phyloP scores from a whole-genome alignment of 2,329 filamentous ascomycete species.

The Blumeriella jaapii region DNA sequence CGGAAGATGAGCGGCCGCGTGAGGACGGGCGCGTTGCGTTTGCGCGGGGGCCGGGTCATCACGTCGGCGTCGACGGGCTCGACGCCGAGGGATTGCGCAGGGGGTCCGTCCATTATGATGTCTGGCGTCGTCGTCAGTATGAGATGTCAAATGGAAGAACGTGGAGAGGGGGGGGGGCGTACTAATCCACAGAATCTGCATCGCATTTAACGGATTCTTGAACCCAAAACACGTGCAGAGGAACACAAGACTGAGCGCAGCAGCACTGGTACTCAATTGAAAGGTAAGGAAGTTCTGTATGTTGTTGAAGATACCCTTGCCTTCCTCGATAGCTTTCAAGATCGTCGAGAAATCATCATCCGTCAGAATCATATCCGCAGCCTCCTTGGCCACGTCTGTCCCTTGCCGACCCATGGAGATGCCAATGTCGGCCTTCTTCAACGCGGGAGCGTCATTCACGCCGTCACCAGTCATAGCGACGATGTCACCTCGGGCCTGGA shows the following conservation, averaged over 20 bases:
- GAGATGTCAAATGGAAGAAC: not conserved
- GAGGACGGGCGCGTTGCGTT: slow-evolving; percentile 81
- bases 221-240: slow-evolving; percentile 87
- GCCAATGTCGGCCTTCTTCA: slow-evolving; percentile 96
- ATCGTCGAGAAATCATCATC: slow-evolving; percentile 89
- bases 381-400: slow-evolving; percentile 94
- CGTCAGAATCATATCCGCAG: slow-evolving; percentile 85
- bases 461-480: slow-evolving; percentile 99
- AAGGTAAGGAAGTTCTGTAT: slow-evolving; percentile 99
- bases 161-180: slow-evolving; percentile 31
- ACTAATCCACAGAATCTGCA: slow-evolving; percentile 99
- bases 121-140: slow-evolving; percentile 47
- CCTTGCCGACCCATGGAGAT: slow-evolving; percentile 93
- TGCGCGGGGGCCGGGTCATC: slow-evolving; percentile 81
- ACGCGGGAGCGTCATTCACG: slow-evolving; percentile 90
- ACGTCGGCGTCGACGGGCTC: slow-evolving; percentile 90
- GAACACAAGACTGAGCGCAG: slow-evolving; percentile 81
- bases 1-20: slow-evolving; percentile 71
- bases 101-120: slow-evolving; percentile 98
- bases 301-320: slow-evolving; percentile 98
- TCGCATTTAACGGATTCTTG: slow-evolving; percentile 91
- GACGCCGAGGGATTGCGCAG: slow-evolving; percentile 91
- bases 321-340: slow-evolving; percentile 90
- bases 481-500: slow-evolving; percentile 88
- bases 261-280: slow-evolving; percentile 92